Conservation (phyloP, 2,329 filamentous ascomycete genomes). For the Claviceps spartinae region DNA sequence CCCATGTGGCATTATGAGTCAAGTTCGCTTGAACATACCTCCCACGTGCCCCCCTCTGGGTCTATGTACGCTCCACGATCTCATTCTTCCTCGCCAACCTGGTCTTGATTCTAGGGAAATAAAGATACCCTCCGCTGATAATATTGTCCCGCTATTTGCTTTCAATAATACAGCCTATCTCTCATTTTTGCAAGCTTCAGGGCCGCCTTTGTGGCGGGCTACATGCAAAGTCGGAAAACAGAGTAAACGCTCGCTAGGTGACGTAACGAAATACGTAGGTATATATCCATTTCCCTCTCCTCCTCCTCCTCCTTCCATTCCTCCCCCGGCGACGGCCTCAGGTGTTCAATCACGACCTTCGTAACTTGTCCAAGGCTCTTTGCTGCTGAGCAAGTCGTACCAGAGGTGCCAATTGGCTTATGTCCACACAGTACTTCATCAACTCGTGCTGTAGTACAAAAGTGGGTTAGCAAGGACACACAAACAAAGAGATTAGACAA, state of each 20-base stretch:
- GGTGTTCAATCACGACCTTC: constrained; percentile 31
- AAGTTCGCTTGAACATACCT: no score
- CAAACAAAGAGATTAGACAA: background rate
- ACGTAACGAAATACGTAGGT: constrained; percentile 3
- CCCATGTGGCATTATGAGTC: no score
- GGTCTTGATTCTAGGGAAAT: background rate
- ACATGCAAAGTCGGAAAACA: background rate
- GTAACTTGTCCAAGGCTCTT: constrained; percentile 70
- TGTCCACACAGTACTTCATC: constrained; percentile 61
- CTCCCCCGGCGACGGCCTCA: background rate
- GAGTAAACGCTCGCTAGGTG: constrained; percentile 4
- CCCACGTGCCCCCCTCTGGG: background rate
- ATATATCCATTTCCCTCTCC: background rate
- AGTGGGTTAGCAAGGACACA: background rate
- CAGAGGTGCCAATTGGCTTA: constrained; percentile 68
- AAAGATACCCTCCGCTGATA: background rate
- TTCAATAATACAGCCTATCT: background rate
- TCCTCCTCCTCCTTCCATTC: no score
- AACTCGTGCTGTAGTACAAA: constrained; percentile 52
- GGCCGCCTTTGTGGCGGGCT: background rate
- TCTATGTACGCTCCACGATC: no score
- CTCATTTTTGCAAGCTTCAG: background rate
- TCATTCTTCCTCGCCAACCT: no score
- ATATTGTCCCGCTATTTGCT: background rate
- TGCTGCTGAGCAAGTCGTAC: constrained; percentile 77